Evolutionary conservation across 257 asterid species (phyloP), one percentile per base, ranked within the genome.

Genomic region (Haberlea rhodopensis): DNA sequence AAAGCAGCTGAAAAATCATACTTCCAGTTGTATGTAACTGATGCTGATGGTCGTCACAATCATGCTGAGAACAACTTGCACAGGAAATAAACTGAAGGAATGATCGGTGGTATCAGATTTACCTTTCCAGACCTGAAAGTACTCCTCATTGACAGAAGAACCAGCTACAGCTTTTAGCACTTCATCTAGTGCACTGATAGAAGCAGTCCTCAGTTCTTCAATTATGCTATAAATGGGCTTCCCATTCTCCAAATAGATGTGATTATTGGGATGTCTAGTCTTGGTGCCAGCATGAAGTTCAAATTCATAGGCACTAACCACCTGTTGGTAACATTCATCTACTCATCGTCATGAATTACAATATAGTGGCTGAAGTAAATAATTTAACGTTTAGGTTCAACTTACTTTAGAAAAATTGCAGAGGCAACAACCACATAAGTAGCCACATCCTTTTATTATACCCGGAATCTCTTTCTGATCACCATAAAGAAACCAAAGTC

Each of bases 171-270:
- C 62, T 83, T 71, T 85, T 69, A 94, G 71, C 74, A 88, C 89
- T 27, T 78, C 86, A 32, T 88, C 99, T 22, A 94, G 66, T 66
- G 70, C 46, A 78, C 84, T 79, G 46, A 85, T 74, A 49, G 95
- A 82, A 66, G 95, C 88, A 73, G 77, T 78, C 80, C 81, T 88
- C 74, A 94, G 67, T 69, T 85, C 96, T 74, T 88, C 84, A 71
- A 94, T 78, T 67, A 94, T 79, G 73, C 84, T 78, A 68, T 83
- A 83, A 58, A 94, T 83, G 18, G 96, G 90, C 74, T 83, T 94
- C 75, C 99, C 99, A 73, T 90, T 94, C 89, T 88, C 99, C 87
- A 94, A 75, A 76, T 84, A 88, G 78, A 94, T 85, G 72, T 86
- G 95, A 78, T 90, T 84, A 67, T 90, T 94, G 37, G 99, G 97